Percentiles rank a stretch among this genome's conserved stretches.
phyloP scores from a whole-genome alignment of 345 rosid genomes.

The Acer saccharum region DNA sequence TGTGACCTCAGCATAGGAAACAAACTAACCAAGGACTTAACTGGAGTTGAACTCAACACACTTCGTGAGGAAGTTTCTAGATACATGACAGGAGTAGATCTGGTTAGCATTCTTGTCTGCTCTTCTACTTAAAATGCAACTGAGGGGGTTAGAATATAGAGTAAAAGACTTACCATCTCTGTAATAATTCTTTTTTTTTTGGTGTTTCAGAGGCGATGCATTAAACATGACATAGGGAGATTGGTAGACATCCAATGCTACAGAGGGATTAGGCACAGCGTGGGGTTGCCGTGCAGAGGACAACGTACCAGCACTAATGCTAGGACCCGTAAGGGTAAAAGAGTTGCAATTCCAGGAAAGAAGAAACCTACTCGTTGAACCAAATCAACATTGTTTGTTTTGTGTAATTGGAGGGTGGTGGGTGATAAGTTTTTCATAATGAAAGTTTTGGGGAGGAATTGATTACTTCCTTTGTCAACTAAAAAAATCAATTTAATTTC shows the following conservation, averaged over 20 bases:
- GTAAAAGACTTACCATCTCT: neutral
- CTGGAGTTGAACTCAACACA: conserved; percentile 62
- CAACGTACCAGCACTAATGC: conserved; percentile 84
- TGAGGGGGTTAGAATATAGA: too few relatives aligned
- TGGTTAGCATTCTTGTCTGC: conserved; percentile 38
- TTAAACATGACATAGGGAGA: conserved; percentile 67
- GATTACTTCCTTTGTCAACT: too few relatives aligned
- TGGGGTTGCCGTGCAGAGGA: conserved; percentile 84
- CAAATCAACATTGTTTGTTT: neutral
- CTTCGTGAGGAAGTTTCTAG: conserved; percentile 70
- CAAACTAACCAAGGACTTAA: conserved; percentile 66
- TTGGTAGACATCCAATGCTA: conserved; percentile 81
- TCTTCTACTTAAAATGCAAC: neutral
- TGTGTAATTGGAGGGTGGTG: neutral
- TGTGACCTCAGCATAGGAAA: conserved; percentile 57
- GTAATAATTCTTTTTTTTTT: conserved; percentile 1
- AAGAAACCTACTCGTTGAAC: conserved; percentile 53
- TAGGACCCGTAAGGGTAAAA: conserved; percentile 78
- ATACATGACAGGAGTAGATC: conserved; percentile 62
- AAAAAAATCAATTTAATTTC: too few relatives aligned
- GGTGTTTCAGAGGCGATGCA: conserved; percentile 63
- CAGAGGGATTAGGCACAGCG: conserved; percentile 70
- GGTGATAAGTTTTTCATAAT: neutral
- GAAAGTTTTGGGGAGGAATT: neutral
- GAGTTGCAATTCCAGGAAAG: conserved; percentile 64